Base-by-base conservation (phyloP, 2,329 filamentous ascomycete species). In the Colletotrichum noveboracense region DNA sequence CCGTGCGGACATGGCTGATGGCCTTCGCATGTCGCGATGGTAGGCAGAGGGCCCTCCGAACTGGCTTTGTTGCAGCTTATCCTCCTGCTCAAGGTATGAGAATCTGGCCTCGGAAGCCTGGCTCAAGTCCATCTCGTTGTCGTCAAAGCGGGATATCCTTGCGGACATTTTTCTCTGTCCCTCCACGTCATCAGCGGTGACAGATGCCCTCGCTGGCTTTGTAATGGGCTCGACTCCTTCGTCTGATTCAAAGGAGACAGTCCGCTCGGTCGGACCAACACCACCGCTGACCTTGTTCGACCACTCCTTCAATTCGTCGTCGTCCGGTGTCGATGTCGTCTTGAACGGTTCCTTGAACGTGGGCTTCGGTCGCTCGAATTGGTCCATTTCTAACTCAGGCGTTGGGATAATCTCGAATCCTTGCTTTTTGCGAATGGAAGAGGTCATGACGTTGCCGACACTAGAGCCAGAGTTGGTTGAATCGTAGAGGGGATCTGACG, bases 81-180 rank as follows among this genome's bases (percentile, higher is more conserved):
- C 74, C 48, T 76, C 74, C 38, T 76, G 74, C 48, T 76, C 74
- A 28, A 76, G 13, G 13, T 76, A 76, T 7, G 74, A 76, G 58
- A 74, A 76, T n/a, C 74, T 43, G 2, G 74, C 74, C 58, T 76
- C 74, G 12, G 74, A 74, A 21, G 74, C 74, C 7, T 76, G 74
- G 58, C n/a, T 65, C 70, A 74, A 64, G 26, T 76, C 74, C 18
- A 76, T 67, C 2, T 76, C 74, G 16, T 48, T 7, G n/a, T 76
- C 58, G 21, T 76, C 43, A 21, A 76, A 74, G 4, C 74, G 64
- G 13, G 74, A 76, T 7, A 76, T 76, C 8, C 74, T 43, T 12
- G 74, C 48, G 3, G 74, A 76, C 70, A 76, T 74, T 38, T 76
- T 76, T 5, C 70, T 70, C 16, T 26, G 48, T n/a, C 56, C 43